Conservation (phyloP, 176 grass and related monocot genomes). For the Carex cristatella region DNA sequence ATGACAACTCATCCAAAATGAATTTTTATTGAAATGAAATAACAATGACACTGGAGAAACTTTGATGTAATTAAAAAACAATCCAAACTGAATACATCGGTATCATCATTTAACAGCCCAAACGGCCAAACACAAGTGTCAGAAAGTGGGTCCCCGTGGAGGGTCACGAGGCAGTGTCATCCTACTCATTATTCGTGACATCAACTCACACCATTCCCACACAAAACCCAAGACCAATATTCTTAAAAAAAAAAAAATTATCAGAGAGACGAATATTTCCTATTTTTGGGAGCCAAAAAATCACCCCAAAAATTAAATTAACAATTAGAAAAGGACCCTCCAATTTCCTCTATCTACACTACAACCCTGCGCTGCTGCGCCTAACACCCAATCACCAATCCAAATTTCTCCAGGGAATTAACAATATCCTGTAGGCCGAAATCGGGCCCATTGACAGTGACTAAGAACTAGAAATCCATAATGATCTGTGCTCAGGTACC, state of each 20-base stretch:
- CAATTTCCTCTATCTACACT: conserved; percentile 14
- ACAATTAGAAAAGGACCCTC: conserved; percentile 19
- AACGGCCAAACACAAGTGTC: neutral
- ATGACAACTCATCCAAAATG: neutral
- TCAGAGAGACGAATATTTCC: neutral
- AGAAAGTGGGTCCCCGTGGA: neutral
- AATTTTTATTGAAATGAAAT: neutral
- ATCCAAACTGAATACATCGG: neutral
- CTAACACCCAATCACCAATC: neutral
- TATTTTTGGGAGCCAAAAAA: conserved; percentile 18
- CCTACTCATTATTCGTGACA: neutral
- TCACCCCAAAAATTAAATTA: conserved; percentile 22
- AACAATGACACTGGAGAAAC: neutral
- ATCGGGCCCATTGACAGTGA: neutral
- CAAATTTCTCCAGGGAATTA: neutral
- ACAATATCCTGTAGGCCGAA: neutral
- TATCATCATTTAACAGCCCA: conserved; percentile 7
- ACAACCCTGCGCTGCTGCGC: neutral
- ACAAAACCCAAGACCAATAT: neutral
- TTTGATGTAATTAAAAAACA: neutral
- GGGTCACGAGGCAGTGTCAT: neutral
- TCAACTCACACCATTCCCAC: neutral
- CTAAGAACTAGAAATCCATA: neutral
- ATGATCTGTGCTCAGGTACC: neutral
- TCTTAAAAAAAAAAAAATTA: neutral